Percentiles rank a stretch among this genome's conserved stretches.
phyloP scores from a whole-genome alignment of 1,284 basidiomycete species.

The Cutaneotrichosporon sp. region DNA sequence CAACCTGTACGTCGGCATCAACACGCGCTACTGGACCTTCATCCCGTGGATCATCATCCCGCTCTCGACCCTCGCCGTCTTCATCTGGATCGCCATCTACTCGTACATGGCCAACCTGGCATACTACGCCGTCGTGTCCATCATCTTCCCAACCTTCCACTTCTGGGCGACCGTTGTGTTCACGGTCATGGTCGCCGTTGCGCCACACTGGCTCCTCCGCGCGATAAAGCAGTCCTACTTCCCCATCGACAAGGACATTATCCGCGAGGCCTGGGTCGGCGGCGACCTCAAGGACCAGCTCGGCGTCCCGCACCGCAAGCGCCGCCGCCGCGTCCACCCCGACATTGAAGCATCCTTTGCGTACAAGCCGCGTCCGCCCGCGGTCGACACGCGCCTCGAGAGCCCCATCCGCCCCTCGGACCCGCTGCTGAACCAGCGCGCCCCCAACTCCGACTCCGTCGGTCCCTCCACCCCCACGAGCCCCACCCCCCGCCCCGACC shows the following conservation, averaged over 20 bases:
- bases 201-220: constrained; percentile 54
- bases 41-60: constrained; percentile 79
- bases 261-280: constrained; percentile 83
- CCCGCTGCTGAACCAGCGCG: background rate
- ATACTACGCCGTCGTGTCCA: constrained; percentile 70
- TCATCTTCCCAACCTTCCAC: constrained; percentile 73
- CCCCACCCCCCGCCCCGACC: background rate
- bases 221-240: constrained; percentile 36
- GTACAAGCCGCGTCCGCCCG: background rate
- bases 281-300: constrained; percentile 81
- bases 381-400: background rate
- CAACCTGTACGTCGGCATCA: constrained; percentile 84
- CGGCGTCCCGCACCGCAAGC: constrained; percentile 59
- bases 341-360: constrained; percentile 10
- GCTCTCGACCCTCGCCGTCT: constrained; percentile 75
- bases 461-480: background rate
- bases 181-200: constrained; percentile 68
- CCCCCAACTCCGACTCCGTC: background rate
- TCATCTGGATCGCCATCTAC: constrained; percentile 83
- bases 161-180: constrained; percentile 81
- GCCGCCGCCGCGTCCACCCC: constrained; percentile 14
- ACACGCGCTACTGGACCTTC: constrained; percentile 85
- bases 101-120: constrained; percentile 69
- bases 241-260: constrained; percentile 64
- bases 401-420: background rate